These are phyloP conservation scores for Aspergillus intermedius DNA, from an alignment of 2,329 filamentous ascomycete species.

Conservation along the genomic window DNA sequence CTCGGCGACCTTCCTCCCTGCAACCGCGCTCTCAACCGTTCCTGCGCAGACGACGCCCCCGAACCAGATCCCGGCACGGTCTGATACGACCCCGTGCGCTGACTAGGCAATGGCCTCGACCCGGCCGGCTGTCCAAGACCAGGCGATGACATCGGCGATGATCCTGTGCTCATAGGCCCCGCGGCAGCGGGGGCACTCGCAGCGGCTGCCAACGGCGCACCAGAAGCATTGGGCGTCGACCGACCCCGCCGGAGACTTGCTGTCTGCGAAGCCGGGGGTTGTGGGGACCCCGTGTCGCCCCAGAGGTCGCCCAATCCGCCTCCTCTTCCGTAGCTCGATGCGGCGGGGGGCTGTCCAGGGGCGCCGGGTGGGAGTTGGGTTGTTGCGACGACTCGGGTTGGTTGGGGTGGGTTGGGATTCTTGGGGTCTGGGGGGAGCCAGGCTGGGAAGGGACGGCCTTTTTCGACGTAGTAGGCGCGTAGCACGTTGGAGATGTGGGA, in stretches of 20 bases:
- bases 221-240: constrained; percentile 3
- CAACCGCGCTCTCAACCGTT: constrained; percentile 71
- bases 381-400: constrained; percentile 43
- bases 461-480: constrained; percentile 86
- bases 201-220: constrained; percentile 14
- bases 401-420: constrained; percentile 49
- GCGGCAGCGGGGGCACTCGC: constrained; percentile 16
- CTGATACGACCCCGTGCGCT: constrained; percentile 70
- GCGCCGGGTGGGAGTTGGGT: constrained; percentile 46
- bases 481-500: constrained; percentile 92
- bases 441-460: constrained; percentile 68
- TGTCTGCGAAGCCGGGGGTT: constrained; percentile 28
- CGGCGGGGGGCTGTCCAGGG: constrained; percentile 23
- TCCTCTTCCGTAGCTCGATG: constrained; percentile 24
- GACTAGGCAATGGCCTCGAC: constrained; percentile 62
- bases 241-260: constrained; percentile 34
- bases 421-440: constrained; percentile 94
- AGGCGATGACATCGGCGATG: constrained; percentile 21
- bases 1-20: constrained; percentile 49
- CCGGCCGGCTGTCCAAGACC: constrained; percentile 18
- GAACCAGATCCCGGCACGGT: constrained; percentile 31
- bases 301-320: constrained; percentile 54
- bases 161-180: constrained; percentile 14
- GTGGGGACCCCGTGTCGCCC: constrained; percentile 38
- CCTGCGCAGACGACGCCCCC: constrained; percentile 55